These are phyloP conservation scores for Seiridium cupressi DNA, from an alignment of 2,329 filamentous ascomycete genomes.

Conservation along the genomic window DNA sequence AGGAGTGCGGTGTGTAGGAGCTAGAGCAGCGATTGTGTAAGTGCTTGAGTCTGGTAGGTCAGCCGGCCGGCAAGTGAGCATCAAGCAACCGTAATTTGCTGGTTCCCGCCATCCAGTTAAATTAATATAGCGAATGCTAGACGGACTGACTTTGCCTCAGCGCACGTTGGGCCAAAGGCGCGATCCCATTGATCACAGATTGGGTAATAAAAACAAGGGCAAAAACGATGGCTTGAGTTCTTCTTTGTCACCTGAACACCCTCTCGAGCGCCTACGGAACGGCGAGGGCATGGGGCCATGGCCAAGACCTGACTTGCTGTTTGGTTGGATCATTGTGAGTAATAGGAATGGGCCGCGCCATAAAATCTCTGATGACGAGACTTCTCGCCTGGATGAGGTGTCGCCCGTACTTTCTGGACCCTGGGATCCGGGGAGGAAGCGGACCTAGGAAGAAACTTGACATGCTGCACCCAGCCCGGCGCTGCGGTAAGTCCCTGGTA, in stretches of 20 bases:
- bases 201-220: conserved; percentile 49
- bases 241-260: conserved; percentile 35
- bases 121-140: conserved; percentile 6
- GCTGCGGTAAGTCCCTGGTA: background rate
- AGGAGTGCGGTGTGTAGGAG: background rate
- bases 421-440: too few relatives aligned
- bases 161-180: conserved; percentile 5
- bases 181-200: conserved; percentile 32
- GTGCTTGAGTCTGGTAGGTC: background rate
- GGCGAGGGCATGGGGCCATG: conserved; percentile 14
- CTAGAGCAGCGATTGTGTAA: conserved; percentile 1
- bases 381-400: background rate
- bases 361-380: conserved; percentile 3
- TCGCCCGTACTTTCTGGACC: background rate
- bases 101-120: conserved; percentile 1
- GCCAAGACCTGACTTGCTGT: conserved; percentile 4
- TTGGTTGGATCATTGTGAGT: conserved; percentile 11
- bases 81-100: background rate
- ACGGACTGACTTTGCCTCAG: conserved; percentile 3
- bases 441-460: too few relatives aligned
- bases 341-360: conserved; percentile 7
- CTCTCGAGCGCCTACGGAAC: conserved; percentile 18
- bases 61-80: background rate
- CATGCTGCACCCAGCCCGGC: too few relatives aligned
- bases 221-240: conserved; percentile 22